Base-by-base conservation (phyloP, 805 yeast species). In the Saccharomyces mikatae region DNA sequence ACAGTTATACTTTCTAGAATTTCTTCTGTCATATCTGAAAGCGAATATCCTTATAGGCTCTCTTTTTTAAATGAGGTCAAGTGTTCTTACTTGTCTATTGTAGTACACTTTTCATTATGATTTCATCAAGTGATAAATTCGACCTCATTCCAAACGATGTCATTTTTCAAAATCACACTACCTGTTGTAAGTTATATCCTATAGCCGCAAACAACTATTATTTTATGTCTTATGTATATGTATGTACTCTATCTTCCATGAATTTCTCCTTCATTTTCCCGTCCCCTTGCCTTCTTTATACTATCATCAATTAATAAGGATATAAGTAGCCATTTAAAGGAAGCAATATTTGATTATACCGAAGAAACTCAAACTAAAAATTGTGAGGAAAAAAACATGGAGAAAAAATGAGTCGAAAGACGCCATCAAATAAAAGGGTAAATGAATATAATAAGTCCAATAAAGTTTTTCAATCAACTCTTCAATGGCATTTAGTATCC, bases 401-500 rank as follows among this genome's bases (percentile, higher is more conserved):
- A 76, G 58, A 14, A 71, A 59, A 50, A 72, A 71, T 1, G 79
- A 76, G 52, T 76, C 79, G 48, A 68, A 71, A 2, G 69, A 59
- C 26, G 76, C 73, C 77, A 76, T 73, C 52, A 76, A 54, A 54
- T 75, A 75, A 58, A 71, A 75, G 17, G 79, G 79, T 49, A 75
- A 58, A 58, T 76, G 78, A 27, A 75, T 69, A 52, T 75, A 75
- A 56, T 76, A 76, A 50, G 70, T 73, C 79, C 79, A 76, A 57
- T 73, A 75, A 21, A 74, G 55, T 44, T 63, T 66, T 46, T 65
- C 66, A n/a, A 69, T 54, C 26, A 67, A 56, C 41, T 66, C 68
- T 52, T 61, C 68, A 41, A 68, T 52, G 56, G 59, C 64, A 30
- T 68, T 66, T 13, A 50, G 22, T n/a, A 56, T 52, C 17, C 59